Conservation (phyloP, 2,329 filamentous ascomycete species). For the Neofusicoccum laricinum region DNA sequence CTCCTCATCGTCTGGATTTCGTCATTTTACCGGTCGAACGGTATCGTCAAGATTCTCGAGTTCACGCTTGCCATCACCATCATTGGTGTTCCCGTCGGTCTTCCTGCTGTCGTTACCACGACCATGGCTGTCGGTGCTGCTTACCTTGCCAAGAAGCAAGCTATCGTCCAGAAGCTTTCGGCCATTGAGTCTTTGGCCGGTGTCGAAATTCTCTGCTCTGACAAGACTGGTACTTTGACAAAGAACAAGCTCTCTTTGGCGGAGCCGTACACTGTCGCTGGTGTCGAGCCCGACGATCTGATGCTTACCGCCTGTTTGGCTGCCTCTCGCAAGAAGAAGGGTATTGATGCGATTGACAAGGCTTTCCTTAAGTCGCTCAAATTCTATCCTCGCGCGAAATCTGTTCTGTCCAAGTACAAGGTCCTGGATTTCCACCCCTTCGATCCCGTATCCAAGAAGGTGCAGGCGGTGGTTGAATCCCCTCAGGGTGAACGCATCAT, state of each 20-base stretch:
- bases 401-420: constrained; percentile 77
- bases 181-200: constrained; percentile 90
- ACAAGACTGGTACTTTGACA: constrained; percentile 90
- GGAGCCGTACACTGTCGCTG: constrained; percentile 78
- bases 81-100: constrained; percentile 88
- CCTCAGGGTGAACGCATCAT: constrained; percentile 79
- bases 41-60: constrained; percentile 73
- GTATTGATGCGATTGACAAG: constrained; percentile 93
- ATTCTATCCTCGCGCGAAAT: constrained; percentile 79
- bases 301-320: constrained; percentile 91
- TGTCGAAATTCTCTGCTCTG: constrained; percentile 90
- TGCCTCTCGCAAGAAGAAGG: constrained; percentile 91
- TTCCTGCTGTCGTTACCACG: constrained; percentile 88
- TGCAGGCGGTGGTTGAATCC: constrained; percentile 78
- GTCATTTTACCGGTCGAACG: constrained; percentile 83
- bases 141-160: constrained; percentile 88
- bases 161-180: constrained; percentile 88
- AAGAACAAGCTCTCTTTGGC: constrained; percentile 90
- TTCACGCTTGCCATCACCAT: constrained; percentile 89
- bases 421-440: constrained; percentile 84
- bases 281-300: constrained; percentile 81
- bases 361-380: constrained; percentile 85
- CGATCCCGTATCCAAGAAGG: constrained; percentile 92
- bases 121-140: constrained; percentile 93
- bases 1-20: constrained; percentile 81